These are phyloP conservation scores for Mimosa bimucronata DNA, from an alignment of 306 rosid genomes.

Conservation along the genomic window DNA sequence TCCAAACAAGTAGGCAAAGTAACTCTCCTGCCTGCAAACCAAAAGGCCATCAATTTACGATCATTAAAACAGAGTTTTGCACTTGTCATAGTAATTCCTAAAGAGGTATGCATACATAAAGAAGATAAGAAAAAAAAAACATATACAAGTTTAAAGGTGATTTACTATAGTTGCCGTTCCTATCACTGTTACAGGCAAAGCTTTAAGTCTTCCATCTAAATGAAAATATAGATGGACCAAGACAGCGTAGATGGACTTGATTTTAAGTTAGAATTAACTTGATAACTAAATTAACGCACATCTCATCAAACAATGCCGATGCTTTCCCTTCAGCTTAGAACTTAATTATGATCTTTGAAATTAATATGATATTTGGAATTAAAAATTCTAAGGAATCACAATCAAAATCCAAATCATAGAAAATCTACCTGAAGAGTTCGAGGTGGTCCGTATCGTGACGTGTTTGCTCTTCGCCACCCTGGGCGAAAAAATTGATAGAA, in stretches of 20 bases:
- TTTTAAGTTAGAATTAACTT: not conserved
- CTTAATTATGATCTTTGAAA: not conserved
- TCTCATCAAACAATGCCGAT: not conserved
- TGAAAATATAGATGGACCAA: not conserved
- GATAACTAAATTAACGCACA: not conserved
- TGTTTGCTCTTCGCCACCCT: slow-evolving; percentile 88
- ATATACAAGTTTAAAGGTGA: not conserved
- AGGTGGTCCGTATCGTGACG: slow-evolving; percentile 88
- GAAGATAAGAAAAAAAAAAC: not conserved
- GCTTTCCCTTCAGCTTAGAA: not conserved
- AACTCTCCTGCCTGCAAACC: slow-evolving; percentile 79
- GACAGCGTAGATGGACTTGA: not conserved
- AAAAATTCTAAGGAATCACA: not conserved
- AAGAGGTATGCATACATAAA: not conserved
- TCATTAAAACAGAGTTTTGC: not conserved
- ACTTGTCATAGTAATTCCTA: not conserved
- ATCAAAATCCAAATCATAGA: not conserved
- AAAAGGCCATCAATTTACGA: slow-evolving; percentile 20
- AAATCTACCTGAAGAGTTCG: slow-evolving; percentile 82
- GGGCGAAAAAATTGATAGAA: not conserved
- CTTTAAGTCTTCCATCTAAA: not conserved
- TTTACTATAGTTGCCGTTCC: not conserved
- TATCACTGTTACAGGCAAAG: not conserved
- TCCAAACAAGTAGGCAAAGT: slow-evolving; percentile 89
- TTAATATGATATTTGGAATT: not conserved